Conservation (phyloP, 129 eudicot species). For the Scalesia atractyloides region DNA sequence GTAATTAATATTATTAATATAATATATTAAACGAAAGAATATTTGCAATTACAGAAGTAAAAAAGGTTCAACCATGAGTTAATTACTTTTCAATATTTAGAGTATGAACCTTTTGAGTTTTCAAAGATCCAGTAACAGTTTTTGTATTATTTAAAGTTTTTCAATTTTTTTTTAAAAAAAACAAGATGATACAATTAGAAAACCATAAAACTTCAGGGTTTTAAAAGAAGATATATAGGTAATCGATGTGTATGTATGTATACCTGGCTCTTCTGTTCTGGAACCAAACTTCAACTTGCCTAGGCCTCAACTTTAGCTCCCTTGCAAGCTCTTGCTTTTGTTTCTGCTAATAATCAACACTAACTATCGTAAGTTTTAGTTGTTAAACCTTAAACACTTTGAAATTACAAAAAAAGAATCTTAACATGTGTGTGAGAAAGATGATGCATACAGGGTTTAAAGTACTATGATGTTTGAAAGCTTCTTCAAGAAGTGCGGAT, state of each 20-base stretch:
- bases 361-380: slow-evolving; percentile 29
- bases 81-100: no score
- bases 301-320: slow-evolving; percentile 77
- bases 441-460: slow-evolving; percentile 75
- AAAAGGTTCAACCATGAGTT: background rate
- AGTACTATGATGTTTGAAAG: slow-evolving; percentile 89
- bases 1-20: no score
- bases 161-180: background rate
- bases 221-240: background rate
- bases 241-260: background rate
- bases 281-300: slow-evolving; percentile 98
- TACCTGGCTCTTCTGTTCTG: slow-evolving; percentile 97
- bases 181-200: background rate
- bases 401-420: background rate
- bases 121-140: background rate
- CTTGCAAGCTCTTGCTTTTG: slow-evolving; percentile 90
- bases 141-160: background rate
- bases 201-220: background rate
- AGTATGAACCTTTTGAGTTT: background rate
- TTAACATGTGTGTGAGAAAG: background rate
- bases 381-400: background rate
- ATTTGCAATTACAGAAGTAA: background rate
- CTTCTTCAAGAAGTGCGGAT: slow-evolving; percentile 87
- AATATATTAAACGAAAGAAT: background rate
- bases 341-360: slow-evolving; percentile 69